Evolutionary conservation across 495 filamentous ascomycete species (phyloP), one percentile per base, ranked within the genome.

Genomic region (Jackrogersella multiformis): DNA sequence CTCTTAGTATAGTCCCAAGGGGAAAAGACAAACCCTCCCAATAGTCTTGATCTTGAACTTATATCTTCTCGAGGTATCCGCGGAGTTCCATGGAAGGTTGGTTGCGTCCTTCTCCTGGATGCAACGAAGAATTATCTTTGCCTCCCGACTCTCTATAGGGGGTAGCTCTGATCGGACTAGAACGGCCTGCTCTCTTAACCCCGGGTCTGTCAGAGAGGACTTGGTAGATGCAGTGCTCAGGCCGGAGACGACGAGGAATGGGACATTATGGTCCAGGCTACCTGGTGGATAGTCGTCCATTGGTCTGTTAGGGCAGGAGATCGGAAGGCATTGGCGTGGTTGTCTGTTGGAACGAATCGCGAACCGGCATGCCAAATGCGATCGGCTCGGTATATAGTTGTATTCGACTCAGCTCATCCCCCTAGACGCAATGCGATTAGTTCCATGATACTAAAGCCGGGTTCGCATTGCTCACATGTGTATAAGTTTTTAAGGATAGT

Each of bases 241-340:
- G 5, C 93, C 93, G 20, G 91, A 92, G 24, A 95, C 82, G 18
- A 96, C 76, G 59, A 97, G 78, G 34, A 95, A 84, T 13, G 93
- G 93, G 60, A 92, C 80, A 74, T 92, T 92, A 78, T 93, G 92
- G 76, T 87, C 84, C 78, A 94, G 80, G 78, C 92, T 94, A 72
- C 89, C 87, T 67, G 82, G 74, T 36, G 93, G 92, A 78, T 95
- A 97, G 64, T 87, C 92, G 80, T 97, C 92, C 93, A 97, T 97
- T 52, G 45, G 58, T 71, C 64, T 69, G 62, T 55, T 58, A 34
- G 51, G 16, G 34, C 8, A 52, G 64, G 34, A 24, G 61, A 60
- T 64, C 36, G 65, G 61, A 39, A 68, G 52, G 55, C 64, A 71
- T 71, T 64, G 49, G 64, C 32, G 51, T 35, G 32, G 45, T 56